Evolutionary conservation across 129 eudicot genomes (phyloP).

Genomic region (Flaveria linearis): DNA sequence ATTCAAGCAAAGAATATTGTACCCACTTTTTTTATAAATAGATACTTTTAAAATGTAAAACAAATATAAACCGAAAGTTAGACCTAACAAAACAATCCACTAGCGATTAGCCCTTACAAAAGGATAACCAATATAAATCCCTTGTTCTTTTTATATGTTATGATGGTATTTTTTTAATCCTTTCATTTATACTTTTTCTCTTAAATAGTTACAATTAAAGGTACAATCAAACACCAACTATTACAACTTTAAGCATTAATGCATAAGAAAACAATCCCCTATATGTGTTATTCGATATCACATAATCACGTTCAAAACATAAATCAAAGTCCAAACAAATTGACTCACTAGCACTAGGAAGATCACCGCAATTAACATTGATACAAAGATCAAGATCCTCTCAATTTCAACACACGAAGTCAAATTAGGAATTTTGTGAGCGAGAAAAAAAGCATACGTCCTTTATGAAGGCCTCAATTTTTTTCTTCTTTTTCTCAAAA

Average conservation of each 20-base stretch:
- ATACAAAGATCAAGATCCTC: background rate
- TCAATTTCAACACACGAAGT: background rate
- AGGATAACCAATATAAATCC: background rate
- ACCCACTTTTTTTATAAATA: constrained; percentile 6
- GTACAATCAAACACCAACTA: background rate
- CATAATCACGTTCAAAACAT: background rate
- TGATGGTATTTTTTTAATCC: background rate
- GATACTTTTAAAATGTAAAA: constrained; percentile 3
- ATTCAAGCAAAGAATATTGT: constrained; percentile 27
- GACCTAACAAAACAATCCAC: constrained; percentile 5
- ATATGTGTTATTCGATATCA: background rate
- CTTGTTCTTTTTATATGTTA: background rate
- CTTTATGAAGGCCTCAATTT: background rate
- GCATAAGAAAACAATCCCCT: background rate
- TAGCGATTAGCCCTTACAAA: constrained; percentile 7
- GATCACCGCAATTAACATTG: background rate
- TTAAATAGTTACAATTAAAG: background rate
- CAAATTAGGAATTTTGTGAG: background rate
- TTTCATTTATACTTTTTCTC: background rate
- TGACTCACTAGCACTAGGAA: background rate
- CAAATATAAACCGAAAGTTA: background rate
- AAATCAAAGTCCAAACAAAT: background rate
- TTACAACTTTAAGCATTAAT: background rate
- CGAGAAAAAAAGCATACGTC: background rate
- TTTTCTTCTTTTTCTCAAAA: background rate